Conservation (phyloP, 106 monocot genomes). For the Triglochin maritima region DNA sequence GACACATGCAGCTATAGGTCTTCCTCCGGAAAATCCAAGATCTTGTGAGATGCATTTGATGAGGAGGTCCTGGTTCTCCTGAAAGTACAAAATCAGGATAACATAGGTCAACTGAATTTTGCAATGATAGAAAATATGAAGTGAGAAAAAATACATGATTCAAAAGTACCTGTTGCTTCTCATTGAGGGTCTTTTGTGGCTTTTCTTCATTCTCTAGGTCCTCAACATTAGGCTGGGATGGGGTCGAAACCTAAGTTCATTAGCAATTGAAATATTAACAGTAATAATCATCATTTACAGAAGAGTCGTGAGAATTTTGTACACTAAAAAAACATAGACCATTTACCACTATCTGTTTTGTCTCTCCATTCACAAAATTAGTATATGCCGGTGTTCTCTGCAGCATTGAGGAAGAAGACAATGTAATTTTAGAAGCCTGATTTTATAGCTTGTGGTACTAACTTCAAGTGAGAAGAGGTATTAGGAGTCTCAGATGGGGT, state of each 20-base stretch:
- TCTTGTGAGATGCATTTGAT: slow-evolving; percentile 69
- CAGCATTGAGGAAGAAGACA: not conserved
- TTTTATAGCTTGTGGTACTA: too few species aligned
- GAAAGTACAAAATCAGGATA: slow-evolving; percentile 5
- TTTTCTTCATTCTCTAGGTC: slow-evolving; percentile 85
- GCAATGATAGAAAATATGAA: not conserved
- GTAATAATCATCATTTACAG: too few species aligned
- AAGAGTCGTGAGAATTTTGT: not conserved
- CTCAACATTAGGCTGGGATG: slow-evolving; percentile 30
- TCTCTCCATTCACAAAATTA: slow-evolving; percentile 40
- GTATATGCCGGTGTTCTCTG: slow-evolving; percentile 86
- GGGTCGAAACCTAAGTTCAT: slow-evolving; percentile 43
- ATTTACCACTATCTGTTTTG: slow-evolving; percentile 42
- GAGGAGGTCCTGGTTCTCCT: slow-evolving; percentile 87
- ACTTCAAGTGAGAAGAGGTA: too few species aligned
- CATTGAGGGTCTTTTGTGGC: slow-evolving; percentile 94
- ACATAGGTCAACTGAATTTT: not conserved
- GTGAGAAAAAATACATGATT: not conserved
- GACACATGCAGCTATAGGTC: slow-evolving; percentile 76
- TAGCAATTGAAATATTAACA: not conserved
- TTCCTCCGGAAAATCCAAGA: slow-evolving; percentile 70
- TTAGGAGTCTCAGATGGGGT: not conserved
- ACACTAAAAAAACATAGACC: not conserved
- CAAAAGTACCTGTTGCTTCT: slow-evolving; percentile 74
- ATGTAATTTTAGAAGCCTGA: not conserved